Evolutionary conservation across 2,329 filamentous ascomycete genomes (phyloP), one percentile per base, ranked within the genome.

Genomic region (Endoconidiophora laricicola): DNA sequence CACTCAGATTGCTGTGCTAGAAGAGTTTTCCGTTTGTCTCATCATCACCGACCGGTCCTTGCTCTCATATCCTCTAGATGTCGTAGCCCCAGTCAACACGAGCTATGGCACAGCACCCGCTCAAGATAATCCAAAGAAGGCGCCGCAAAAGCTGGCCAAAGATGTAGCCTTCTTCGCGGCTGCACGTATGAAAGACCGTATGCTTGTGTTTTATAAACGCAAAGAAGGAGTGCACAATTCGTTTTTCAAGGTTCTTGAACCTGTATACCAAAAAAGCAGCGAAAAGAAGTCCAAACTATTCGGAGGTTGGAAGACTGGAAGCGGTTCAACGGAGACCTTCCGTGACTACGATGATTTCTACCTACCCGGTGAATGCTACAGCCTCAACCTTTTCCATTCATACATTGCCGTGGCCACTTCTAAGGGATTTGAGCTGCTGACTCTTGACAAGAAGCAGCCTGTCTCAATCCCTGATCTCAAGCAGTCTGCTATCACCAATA

Each of bases 301-400:
- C 55, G 72, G 76, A 38, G 65, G 69, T 55, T 49, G 42, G 26
- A 46, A 39, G 26, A 43, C 38, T 16, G 79, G 79, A 16, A 68
- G 68, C 53, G 65, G 68, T 10, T 74, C 75, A 7, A 95, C 90
- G 0, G 91, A 98, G 58, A 90, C 90, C 58, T 98, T 96, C 78
- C 83, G 91, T 55, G 91, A 98, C 61, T 98, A 88, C 62, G 91
- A 98, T 67, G 91, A 96, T 58, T 98, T 98, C 66, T 98, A 96
- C 66, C 88, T 98, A 57, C 91, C 91, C 0, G 82, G 85, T 2
- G 93, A 98, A 62, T 95, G 87, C 63, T 94, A 83, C 64, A 86
- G 85, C 44, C 83, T 98, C 61, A 96, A 95, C 64, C 76, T 98
- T 48, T 98, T 96, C 75, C 86, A 95, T 62, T 86, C 83, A 0